These are phyloP conservation scores for Leccinum fibrillosum DNA, from an alignment of 768 basidiomycete species.

Conservation along the genomic window DNA sequence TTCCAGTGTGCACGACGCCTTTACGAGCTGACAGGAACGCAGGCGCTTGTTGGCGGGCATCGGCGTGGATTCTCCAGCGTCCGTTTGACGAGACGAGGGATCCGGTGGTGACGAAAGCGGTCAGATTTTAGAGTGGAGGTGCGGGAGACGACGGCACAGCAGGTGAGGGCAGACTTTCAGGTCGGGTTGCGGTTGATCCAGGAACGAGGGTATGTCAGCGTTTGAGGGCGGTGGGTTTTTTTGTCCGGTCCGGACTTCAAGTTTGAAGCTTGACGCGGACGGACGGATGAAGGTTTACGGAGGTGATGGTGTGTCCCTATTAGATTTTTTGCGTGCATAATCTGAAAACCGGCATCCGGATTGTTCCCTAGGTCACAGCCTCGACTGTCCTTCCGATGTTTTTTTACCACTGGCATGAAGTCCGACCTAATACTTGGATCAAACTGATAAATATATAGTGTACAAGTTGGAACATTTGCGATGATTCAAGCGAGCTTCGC, in stretches of 20 bases:
- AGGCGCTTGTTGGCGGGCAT: constrained; percentile 36
- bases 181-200: constrained; percentile 69
- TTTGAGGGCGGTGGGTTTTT: constrained; percentile 38
- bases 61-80: constrained; percentile 79
- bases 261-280: no score
- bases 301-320: constrained; percentile 32
- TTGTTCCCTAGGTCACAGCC: no score
- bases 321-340: constrained; percentile 18
- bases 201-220: constrained; percentile 81
- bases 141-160: constrained; percentile 38
- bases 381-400: no score
- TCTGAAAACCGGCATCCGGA: no score
- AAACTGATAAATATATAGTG: no score
- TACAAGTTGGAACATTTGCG: no score
- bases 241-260: constrained; percentile 25
- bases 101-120: constrained; percentile 56
- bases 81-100: constrained; percentile 65
- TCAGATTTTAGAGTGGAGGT: constrained; percentile 85
- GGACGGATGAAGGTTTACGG: constrained; percentile 26
- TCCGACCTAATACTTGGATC: no score
- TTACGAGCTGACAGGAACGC: constrained; percentile 72
- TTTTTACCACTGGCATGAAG: no score
- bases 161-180: constrained; percentile 45
- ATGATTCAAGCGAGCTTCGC: no score
- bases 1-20: constrained; percentile 41